Evolutionary conservation across 192 early-diverging fungal species (phyloP).

Genomic region (Entomortierella parvispora): DNA sequence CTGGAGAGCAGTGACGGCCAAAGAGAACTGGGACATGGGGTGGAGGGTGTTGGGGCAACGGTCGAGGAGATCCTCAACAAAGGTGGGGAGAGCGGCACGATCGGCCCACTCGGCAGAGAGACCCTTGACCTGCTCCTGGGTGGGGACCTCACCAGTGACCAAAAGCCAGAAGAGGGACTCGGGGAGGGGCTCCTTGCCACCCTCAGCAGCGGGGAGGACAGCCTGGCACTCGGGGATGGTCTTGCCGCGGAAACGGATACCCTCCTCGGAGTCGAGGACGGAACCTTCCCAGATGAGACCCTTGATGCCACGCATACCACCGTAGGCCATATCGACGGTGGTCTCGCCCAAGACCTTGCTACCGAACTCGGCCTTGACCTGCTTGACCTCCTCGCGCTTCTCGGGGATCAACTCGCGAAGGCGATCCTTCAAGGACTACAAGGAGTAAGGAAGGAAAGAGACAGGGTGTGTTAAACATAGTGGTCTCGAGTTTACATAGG

Average conservation of each 20-base stretch:
- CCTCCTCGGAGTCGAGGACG: slow-evolving; percentile 95
- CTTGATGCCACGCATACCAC: slow-evolving; percentile 99
- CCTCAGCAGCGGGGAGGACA: slow-evolving; percentile 85
- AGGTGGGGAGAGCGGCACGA: slow-evolving; percentile 86
- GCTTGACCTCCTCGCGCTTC: slow-evolving; percentile 94
- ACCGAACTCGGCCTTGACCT: slow-evolving; percentile 89
- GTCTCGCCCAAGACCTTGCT: slow-evolving; percentile 87
- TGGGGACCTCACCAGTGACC: slow-evolving; percentile 95
- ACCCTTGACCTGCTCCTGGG: slow-evolving; percentile 85
- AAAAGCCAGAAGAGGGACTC: slow-evolving; percentile 98
- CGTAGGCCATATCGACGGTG: slow-evolving; percentile 97
- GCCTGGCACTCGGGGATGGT: slow-evolving; percentile 97
- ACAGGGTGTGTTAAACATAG: neutral
- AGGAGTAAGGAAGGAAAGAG: neutral
- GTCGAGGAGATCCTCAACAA: slow-evolving; percentile 96
- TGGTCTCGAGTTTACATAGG: too few species aligned
- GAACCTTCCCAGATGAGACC: slow-evolving; percentile 97
- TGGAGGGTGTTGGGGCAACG: slow-evolving; percentile 96
- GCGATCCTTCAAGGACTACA: slow-evolving; percentile 89
- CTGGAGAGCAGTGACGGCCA: slow-evolving; percentile 97
- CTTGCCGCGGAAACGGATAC: slow-evolving; percentile 95
- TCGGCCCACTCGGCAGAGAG: slow-evolving; percentile 96
- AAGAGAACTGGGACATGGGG: slow-evolving; percentile 98
- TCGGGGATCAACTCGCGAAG: slow-evolving; percentile 91
- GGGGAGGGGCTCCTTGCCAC: slow-evolving; percentile 91